Evolutionary conservation across 164 flowering plant genomes (phyloP).

Genomic region (Tetrastigma voinierianum): DNA sequence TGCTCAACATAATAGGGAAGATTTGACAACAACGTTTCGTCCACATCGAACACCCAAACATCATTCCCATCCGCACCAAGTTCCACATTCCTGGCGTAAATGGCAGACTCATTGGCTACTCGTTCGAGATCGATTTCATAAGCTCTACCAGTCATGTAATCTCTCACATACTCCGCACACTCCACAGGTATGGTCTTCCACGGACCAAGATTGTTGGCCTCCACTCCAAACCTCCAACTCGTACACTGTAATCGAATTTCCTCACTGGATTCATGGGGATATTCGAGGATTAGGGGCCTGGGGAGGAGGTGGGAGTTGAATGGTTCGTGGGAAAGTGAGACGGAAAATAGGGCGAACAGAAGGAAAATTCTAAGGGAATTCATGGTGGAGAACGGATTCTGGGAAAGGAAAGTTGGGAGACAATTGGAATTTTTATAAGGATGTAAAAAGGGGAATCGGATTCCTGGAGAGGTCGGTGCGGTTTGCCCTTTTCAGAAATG

Average conservation of each 20-base stretch:
- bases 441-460: too few species aligned
- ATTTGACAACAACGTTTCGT: slow-evolving; percentile 86
- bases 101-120: slow-evolving; percentile 64
- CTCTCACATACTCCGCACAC: slow-evolving; percentile 63
- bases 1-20: slow-evolving; percentile 79
- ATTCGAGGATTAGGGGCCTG: slow-evolving; percentile 60
- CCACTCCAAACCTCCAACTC: slow-evolving; percentile 84
- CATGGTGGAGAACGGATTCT: slow-evolving; percentile 19
- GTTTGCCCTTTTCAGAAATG: too few species aligned
- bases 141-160: slow-evolving; percentile 56
- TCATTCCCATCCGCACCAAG: slow-evolving; percentile 69
- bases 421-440: too few species aligned
- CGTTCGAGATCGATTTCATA: slow-evolving; percentile 58
- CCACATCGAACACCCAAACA: slow-evolving; percentile 88
- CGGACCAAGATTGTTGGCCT: slow-evolving; percentile 72
- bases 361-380: slow-evolving; percentile 12
- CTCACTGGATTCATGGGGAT: slow-evolving; percentile 23
- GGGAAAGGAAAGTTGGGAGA: background rate
- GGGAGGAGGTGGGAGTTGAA: slow-evolving; percentile 43
- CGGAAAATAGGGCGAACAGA: slow-evolving; percentile 18
- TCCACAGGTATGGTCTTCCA: slow-evolving; percentile 80
- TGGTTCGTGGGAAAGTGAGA: slow-evolving; percentile 20
- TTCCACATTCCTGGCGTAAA: slow-evolving; percentile 44
- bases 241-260: slow-evolving; percentile 50
- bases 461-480: too few species aligned